phyloP scores from a whole-genome alignment of 352 stramenopile genomes.

The Globisporangium splendens region DNA sequence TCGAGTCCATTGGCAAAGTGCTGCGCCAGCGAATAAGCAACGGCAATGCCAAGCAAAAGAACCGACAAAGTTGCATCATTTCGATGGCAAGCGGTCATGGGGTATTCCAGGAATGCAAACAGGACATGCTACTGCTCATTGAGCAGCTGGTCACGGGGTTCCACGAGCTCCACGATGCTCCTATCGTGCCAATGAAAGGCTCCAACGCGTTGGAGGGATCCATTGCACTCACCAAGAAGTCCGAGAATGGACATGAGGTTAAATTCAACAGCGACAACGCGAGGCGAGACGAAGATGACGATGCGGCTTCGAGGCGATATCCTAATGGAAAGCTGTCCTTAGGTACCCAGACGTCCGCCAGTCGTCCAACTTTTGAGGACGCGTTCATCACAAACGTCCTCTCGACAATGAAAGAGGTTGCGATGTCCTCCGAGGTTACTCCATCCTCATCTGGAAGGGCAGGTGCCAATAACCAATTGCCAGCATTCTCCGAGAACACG shows the following conservation, averaged over 20 bases:
- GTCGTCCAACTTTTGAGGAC: constrained; percentile 61
- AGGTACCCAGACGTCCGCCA: too few species aligned
- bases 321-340: too few species aligned
- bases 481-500: constrained; percentile 23
- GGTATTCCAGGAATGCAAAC: constrained; percentile 91
- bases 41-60: constrained; percentile 8
- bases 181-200: constrained; percentile 14
- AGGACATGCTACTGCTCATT: constrained; percentile 78
- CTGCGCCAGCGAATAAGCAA: constrained; percentile 21
- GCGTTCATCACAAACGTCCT: constrained; percentile 87
- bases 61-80: constrained; percentile 35
- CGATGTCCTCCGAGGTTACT: constrained; percentile 10
- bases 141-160: constrained; percentile 94
- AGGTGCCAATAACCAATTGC: constrained; percentile 23
- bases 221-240: constrained; percentile 11
- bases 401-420: constrained; percentile 48
- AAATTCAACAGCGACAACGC: constrained; percentile 16
- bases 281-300: constrained; percentile 4
- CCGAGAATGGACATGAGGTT: neutral
- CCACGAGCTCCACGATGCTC: constrained; percentile 84
- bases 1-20: constrained; percentile 81
- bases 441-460: constrained; percentile 5
- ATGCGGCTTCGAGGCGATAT: too few species aligned
- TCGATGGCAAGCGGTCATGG: constrained; percentile 93
- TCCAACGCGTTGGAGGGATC: neutral